Evolutionary conservation across 1,284 basidiomycete genomes (phyloP).

Genomic region (Volvariella volvacea): DNA sequence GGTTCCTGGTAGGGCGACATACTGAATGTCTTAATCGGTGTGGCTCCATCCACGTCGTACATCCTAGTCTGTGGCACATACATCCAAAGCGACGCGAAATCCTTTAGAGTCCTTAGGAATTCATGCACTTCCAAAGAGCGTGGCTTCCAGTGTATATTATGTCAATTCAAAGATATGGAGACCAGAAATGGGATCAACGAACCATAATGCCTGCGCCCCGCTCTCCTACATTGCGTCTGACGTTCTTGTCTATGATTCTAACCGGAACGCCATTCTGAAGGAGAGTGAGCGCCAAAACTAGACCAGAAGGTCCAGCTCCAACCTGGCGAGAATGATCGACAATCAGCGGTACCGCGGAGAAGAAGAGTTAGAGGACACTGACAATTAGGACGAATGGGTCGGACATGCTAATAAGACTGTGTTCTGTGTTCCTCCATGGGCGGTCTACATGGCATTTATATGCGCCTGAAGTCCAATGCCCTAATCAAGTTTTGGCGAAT

Average conservation of each 20-base stretch:
- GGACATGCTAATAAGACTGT: too few relatives aligned
- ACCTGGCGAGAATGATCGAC: neutral
- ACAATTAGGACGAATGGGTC: neutral
- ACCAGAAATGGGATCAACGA: neutral
- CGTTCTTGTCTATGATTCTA: conserved; percentile 22
- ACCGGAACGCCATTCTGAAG: conserved; percentile 21
- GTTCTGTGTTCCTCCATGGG: too few relatives aligned
- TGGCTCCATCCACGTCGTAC: conserved; percentile 12
- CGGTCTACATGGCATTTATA: too few relatives aligned
- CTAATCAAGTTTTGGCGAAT: too few relatives aligned
- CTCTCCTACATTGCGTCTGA: conserved; percentile 14
- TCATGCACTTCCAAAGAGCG: conserved; percentile 16
- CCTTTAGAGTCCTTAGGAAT: conserved; percentile 14
- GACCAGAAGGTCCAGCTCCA: conserved; percentile 25
- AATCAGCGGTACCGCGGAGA: too few relatives aligned
- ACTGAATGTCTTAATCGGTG: conserved; percentile 7
- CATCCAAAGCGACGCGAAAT: conserved; percentile 9
- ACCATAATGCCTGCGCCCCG: conserved; percentile 22
- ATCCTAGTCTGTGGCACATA: conserved; percentile 7
- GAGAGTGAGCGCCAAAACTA: conserved; percentile 20
- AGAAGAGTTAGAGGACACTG: neutral
- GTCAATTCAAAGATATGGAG: too few relatives aligned
- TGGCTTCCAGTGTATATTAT: too few relatives aligned
- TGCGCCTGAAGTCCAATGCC: too few relatives aligned
- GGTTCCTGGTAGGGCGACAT: conserved; percentile 6